These are phyloP conservation scores for Lentithecium fluviatile DNA, from an alignment of 495 filamentous ascomycete species.

Conservation along the genomic window DNA sequence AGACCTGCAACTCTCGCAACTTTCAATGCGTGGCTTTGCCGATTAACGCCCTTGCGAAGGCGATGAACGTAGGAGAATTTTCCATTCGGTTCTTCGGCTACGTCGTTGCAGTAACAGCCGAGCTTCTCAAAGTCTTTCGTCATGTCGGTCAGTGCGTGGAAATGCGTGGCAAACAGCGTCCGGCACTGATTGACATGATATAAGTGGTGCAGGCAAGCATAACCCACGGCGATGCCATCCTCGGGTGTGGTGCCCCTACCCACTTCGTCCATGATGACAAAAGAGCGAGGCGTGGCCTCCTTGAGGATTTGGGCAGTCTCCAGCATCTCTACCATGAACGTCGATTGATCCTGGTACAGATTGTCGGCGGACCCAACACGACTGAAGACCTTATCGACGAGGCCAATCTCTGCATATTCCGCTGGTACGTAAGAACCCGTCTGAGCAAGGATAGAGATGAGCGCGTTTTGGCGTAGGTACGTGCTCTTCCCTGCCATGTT, in stretches of 20 bases:
- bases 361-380: slow-evolving; percentile 86
- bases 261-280: slow-evolving; percentile 99
- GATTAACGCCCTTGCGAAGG: slow-evolving; percentile 78
- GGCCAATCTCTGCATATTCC: slow-evolving; percentile 73
- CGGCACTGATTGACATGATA: slow-evolving; percentile 72
- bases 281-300: slow-evolving; percentile 64
- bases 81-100: slow-evolving; percentile 63
- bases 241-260: slow-evolving; percentile 90
- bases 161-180: slow-evolving; percentile 91
- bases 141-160: slow-evolving; percentile 82
- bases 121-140: slow-evolving; percentile 61
- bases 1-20: slow-evolving; percentile 72
- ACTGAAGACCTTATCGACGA: slow-evolving; percentile 91
- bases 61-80: slow-evolving; percentile 84
- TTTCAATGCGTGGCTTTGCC: slow-evolving; percentile 83
- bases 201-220: slow-evolving; percentile 81
- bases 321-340: slow-evolving; percentile 90
- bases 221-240: slow-evolving; percentile 86
- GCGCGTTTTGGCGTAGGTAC: slow-evolving; percentile 88
- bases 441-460: slow-evolving; percentile 91
- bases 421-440: slow-evolving; percentile 90
- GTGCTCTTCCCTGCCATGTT: slow-evolving; percentile 99
- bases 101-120: slow-evolving; percentile 85
- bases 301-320: slow-evolving; percentile 70
- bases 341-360: slow-evolving; percentile 86